Evolutionary conservation across 1,284 basidiomycete species (phyloP).

Genomic region (Naganishia liquefaciens): DNA sequence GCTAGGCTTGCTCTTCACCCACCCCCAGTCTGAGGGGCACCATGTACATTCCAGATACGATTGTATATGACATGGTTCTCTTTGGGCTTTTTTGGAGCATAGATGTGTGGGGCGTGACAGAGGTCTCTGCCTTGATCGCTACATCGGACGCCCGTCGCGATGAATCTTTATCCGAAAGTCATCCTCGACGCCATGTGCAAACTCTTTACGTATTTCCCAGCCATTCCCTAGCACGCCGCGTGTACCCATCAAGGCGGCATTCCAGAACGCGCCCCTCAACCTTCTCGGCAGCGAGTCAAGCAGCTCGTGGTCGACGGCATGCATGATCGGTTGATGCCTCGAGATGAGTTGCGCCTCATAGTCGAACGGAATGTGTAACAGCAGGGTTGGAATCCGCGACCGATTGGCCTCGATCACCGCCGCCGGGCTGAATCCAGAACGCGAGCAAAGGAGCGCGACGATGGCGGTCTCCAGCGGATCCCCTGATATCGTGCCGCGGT

Average conservation of each 20-base stretch:
- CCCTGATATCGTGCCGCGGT: not conserved
- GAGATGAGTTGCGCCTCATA: conserved; percentile 28
- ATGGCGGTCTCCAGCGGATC: conserved; percentile 47
- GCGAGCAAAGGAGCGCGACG: conserved; percentile 72
- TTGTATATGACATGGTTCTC: conserved; percentile 26
- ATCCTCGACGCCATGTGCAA: conserved; percentile 9
- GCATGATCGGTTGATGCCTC: conserved; percentile 1
- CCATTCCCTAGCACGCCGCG: conserved; percentile 61
- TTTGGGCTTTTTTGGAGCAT: not conserved
- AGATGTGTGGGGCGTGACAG: not conserved
- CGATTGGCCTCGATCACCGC: conserved; percentile 68
- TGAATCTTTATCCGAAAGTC: conserved; percentile 17
- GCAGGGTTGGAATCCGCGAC: conserved; percentile 71
- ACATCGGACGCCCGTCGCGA: conserved; percentile 9
- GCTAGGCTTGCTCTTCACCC: conserved; percentile 26
- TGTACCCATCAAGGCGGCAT: conserved; percentile 62
- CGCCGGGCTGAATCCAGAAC: conserved; percentile 70
- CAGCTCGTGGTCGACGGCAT: conserved; percentile 25
- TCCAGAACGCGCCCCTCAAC: conserved; percentile 60
- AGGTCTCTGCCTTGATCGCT: not conserved
- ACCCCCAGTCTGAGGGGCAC: conserved; percentile 12
- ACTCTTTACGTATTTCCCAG: conserved; percentile 69
- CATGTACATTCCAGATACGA: conserved; percentile 29
- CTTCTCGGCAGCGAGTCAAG: conserved; percentile 4
- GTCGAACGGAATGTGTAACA: conserved; percentile 66